Conservation (phyloP, 2,329 filamentous ascomycete genomes). For the Aspergillus novofumigatus region DNA sequence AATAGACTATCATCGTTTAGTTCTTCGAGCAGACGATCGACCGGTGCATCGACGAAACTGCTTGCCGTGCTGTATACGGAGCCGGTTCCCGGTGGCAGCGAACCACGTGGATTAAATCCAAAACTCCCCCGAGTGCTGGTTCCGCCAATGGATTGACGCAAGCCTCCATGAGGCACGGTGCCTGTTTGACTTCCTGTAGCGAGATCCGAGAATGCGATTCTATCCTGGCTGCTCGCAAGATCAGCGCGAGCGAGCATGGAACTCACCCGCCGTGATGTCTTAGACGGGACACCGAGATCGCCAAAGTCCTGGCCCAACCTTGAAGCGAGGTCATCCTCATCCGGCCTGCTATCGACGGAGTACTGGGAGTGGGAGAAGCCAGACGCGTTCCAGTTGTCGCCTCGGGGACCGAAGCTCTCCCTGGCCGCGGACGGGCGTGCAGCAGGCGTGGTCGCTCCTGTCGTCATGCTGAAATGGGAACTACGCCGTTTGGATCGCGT, state of each 20-base stretch:
- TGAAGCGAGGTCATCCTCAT: conserved; percentile 59
- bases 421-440: conserved; percentile 61
- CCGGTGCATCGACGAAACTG: conserved; percentile 63
- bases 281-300: conserved; percentile 51
- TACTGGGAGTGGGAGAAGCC: conserved; percentile 36
- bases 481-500: conserved; percentile 65
- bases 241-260: conserved; percentile 85
- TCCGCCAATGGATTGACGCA: conserved; percentile 69
- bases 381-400: conserved; percentile 41
- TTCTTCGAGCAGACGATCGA: conserved; percentile 67
- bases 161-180: conserved; percentile 40
- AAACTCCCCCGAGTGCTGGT: conserved; percentile 62
- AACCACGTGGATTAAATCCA: conserved; percentile 50
- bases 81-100: conserved; percentile 49
- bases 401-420: conserved; percentile 67
- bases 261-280: conserved; percentile 75
- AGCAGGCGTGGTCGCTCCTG: conserved; percentile 72
- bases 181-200: conserved; percentile 44
- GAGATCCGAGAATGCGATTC: conserved; percentile 72
- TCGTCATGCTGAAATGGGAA: conserved; percentile 59
- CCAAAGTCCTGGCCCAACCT: conserved; percentile 66
- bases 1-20: conserved; percentile 59
- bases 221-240: conserved; percentile 77
- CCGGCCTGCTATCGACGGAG: conserved; percentile 51
- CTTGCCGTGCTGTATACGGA: conserved; percentile 49